These are phyloP conservation scores for Tetracladium setigerum DNA, from an alignment of 495 filamentous ascomycete genomes.

Conservation along the genomic window DNA sequence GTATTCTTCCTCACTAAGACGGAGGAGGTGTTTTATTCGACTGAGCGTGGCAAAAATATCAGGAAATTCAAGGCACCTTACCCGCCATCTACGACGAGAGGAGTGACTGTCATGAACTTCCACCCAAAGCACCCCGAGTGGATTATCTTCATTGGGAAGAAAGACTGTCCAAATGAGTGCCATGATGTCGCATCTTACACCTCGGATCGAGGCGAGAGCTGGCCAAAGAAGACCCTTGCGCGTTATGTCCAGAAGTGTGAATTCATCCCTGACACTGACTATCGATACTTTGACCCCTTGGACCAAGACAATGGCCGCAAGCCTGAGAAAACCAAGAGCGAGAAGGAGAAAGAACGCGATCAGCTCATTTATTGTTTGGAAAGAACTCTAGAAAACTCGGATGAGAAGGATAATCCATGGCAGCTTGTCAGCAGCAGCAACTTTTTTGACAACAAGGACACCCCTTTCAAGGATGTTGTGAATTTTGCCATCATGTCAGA, in stretches of 20 bases:
- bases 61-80: constrained; percentile 55
- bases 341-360: constrained; percentile 38
- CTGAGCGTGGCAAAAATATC: constrained; percentile 62
- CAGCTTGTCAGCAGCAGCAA: constrained; percentile 67
- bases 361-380: constrained; percentile 75
- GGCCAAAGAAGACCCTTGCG: constrained; percentile 49
- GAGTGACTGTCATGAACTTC: constrained; percentile 54
- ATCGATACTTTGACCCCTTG: constrained; percentile 26
- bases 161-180: constrained; percentile 50
- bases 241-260: constrained; percentile 68
- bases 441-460: constrained; percentile 55
- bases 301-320: constrained; percentile 22
- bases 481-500: constrained; percentile 90
- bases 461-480: constrained; percentile 60
- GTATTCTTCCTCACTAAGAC: constrained; percentile 75
- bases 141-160: constrained; percentile 80
- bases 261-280: constrained; percentile 57
- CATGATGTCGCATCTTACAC: constrained; percentile 63
- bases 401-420: constrained; percentile 48
- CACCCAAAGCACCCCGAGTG: constrained; percentile 76
- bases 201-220: constrained; percentile 66
- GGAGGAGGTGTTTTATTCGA: constrained; percentile 66
- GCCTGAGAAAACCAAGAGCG: constrained; percentile 1
- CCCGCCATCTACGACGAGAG: constrained; percentile 30
- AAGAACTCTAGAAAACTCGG: constrained; percentile 54